These are phyloP conservation scores for Fusarium humuli DNA, from an alignment of 2,329 filamentous ascomycete genomes.

Conservation along the genomic window DNA sequence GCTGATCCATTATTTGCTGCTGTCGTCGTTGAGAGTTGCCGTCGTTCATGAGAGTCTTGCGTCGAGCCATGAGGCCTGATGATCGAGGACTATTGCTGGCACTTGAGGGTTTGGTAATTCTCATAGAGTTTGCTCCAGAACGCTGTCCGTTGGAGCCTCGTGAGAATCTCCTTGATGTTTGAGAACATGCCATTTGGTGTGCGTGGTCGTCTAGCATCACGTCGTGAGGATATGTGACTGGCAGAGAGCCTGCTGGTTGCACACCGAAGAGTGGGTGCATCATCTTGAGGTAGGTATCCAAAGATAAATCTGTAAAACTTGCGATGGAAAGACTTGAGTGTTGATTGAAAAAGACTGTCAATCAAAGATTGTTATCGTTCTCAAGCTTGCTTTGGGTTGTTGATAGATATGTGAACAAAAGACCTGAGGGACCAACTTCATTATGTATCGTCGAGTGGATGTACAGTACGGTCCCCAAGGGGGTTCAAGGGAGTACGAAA, in stretches of 20 bases:
- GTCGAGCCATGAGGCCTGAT: slow-evolving; percentile 60
- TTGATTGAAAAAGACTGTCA: neutral
- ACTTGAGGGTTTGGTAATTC: slow-evolving; percentile 73
- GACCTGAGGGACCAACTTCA: slow-evolving; percentile 41
- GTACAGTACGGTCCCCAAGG: slow-evolving; percentile 36
- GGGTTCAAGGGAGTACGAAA: slow-evolving; percentile 50
- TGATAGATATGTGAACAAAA: slow-evolving; percentile 8
- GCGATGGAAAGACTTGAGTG: neutral
- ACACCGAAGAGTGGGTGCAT: slow-evolving; percentile 49
- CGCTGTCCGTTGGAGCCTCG: slow-evolving; percentile 63
- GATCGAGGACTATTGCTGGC: slow-evolving; percentile 76
- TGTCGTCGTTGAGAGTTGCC: slow-evolving; percentile 58
- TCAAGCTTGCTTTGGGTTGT: neutral
- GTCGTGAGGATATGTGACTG: slow-evolving; percentile 50
- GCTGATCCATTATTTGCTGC: slow-evolving; percentile 61
- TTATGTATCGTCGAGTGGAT: slow-evolving; percentile 50
- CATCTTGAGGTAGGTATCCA: slow-evolving; percentile 41
- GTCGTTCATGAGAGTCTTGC: slow-evolving; percentile 69
- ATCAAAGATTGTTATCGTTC: slow-evolving; percentile 5
- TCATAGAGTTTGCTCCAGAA: slow-evolving; percentile 63
- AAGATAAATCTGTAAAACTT: neutral
- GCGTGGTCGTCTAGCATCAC: slow-evolving; percentile 63
- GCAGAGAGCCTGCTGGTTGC: slow-evolving; percentile 45
- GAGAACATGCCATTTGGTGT: slow-evolving; percentile 62
- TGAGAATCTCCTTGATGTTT: slow-evolving; percentile 61